Base-by-base conservation (phyloP, 2,329 filamentous ascomycete genomes). In the Periconia sp. region DNA sequence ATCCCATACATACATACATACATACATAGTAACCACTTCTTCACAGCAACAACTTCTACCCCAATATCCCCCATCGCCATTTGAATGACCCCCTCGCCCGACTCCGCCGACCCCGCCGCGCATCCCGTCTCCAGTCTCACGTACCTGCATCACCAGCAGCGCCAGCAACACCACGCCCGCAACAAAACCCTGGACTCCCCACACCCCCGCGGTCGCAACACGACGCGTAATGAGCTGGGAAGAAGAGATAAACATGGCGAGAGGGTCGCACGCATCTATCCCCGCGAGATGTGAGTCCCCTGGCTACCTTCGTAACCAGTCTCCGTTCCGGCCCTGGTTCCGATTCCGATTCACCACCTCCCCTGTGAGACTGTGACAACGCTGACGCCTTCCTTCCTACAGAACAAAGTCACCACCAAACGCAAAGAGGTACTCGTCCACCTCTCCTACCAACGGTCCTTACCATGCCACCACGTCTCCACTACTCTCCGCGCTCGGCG, bases 71-170 rank as follows among this genome's bases (percentile, higher is more conserved):
- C 33, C 33, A 37, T 37, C 33, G 59, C 63, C 60, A 58, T 60
- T 73, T 74, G 68, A 72, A 74, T 74, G 71, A 73, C 60, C 69
- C 67, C 69, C 60, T 73, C 71, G 69, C 72, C 71, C 57, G 65
- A 69, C 30, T 53, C 58, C 59, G 59, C 64, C 49, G 68, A 70
- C 47, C 54, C 65, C 42, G 62, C 65, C 42, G 62, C 66, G 53
- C 63, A 61, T 56, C 69, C 67, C 41, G 62, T 68, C 48, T 70
- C 69, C 15, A 70, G 71, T 58, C 66, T 71, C 51, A 64, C 65
- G 19, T 63, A 68, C 60, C 65, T 72, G 49, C 64, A 73, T 58
- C 65, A 70, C 51, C 69, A 75, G 46, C 67, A 72, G 54, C 68
- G 66, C 60, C 65, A 70, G 52, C 69, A 75, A 44, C 67, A 72